Conservation (phyloP, 495 filamentous ascomycete genomes). For the Xylaria venustula region DNA sequence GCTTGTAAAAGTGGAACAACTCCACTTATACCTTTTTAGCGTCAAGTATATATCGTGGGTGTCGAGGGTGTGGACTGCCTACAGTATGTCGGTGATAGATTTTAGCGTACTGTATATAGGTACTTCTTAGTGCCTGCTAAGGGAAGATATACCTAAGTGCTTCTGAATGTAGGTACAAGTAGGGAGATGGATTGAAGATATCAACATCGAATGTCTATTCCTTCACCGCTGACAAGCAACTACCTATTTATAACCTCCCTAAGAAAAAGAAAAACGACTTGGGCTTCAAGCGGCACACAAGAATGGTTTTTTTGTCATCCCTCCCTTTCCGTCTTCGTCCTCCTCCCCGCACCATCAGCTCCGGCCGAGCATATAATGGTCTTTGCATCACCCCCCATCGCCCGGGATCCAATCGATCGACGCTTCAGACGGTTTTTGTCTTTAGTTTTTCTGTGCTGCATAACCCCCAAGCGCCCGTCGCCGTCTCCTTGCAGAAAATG, state of each 20-base stretch:
- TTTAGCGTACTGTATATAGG: too few relatives aligned
- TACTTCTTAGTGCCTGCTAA: too few relatives aligned
- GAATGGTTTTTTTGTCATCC: background rate
- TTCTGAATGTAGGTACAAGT: background rate
- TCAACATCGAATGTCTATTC: too few relatives aligned
- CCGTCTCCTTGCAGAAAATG: conserved; percentile 4
- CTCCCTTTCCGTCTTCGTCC: background rate
- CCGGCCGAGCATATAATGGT: background rate
- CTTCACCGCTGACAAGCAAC: background rate
- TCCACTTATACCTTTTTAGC: conserved; percentile 7
- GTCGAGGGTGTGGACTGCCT: background rate
- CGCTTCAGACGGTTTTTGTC: conserved; percentile 2
- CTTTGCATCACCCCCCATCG: conserved; percentile 2
- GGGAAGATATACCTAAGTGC: too few relatives aligned
- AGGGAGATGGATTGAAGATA: background rate
- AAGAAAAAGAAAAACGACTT: background rate
- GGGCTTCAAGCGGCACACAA: background rate
- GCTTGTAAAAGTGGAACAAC: conserved; percentile 8
- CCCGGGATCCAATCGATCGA: conserved; percentile 1
- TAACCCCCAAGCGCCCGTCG: conserved; percentile 10
- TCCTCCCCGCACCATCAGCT: conserved; percentile 6
- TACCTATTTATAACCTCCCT: background rate
- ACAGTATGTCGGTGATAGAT: too few relatives aligned
- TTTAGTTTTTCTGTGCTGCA: background rate
- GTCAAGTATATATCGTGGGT: background rate